Evolutionary conservation across 768 basidiomycete species (phyloP), one percentile per base, ranked within the genome.

Genomic region (Lactarius deliciosus): DNA sequence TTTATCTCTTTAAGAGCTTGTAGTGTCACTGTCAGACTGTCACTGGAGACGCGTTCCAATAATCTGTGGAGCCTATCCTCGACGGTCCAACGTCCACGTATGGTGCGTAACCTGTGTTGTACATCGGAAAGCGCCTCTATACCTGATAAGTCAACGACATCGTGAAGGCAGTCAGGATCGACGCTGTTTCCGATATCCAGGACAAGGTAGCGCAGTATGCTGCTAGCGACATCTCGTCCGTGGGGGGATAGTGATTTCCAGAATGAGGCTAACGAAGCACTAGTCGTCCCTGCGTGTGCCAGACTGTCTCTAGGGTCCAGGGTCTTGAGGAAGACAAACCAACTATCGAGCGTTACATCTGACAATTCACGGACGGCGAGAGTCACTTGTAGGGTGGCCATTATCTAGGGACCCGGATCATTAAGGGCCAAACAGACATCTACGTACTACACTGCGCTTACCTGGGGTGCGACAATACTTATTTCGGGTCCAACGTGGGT

Each of bases 361-460:
- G 91, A 85, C 8, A 99, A 81, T 66, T 90, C 89, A 0, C 84
- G 83, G 13, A 92, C 81, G 40, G 80, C 76, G n/a, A 97, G 82
- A 78, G 90, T 91, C 7, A 91, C 94, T 77, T 98, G 96, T 45
- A 99, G 83, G 20, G 91, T 94, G 0, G 96, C 94, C 91, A 98
- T 94, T 71, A 98, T 89, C 96, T 99, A 70, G 30, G 65, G 10
- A 16, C 43, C 43, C 63, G 66, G 10, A 16, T 45, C 38, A 64
- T 36, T 34, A 25, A 63, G 30, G 13, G 54, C 60, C 54, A 70
- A 71, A 1, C 70, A 65, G 34, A 66, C 53, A 41, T 16, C 16
- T 43, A 22, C 36, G 38, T 54, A 62, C 38, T 40, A 10, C 64
- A 22, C 15, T 22, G 4, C 36, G 64, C 63, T 22, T 71, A 94